Conservation (phyloP, 1,139 yeast species). For the Kodamaea arcana region DNA sequence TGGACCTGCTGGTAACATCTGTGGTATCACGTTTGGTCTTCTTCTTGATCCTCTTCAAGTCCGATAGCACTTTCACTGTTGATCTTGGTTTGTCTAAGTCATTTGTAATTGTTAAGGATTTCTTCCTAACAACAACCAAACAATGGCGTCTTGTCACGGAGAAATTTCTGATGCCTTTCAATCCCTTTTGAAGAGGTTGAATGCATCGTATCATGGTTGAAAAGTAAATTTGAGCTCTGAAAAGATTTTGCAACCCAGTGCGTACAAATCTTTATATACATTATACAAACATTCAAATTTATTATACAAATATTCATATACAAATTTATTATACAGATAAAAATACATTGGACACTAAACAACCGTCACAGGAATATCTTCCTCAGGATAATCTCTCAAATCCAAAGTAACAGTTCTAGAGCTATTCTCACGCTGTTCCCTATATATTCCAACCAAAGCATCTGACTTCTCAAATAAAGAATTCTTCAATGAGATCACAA, state of each 20-base stretch:
- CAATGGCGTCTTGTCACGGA: constrained; percentile 1
- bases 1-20: constrained; percentile 26
- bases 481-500: constrained; percentile 88
- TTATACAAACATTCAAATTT: too few relatives aligned
- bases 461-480: constrained; percentile 85
- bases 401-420: constrained; percentile 77
- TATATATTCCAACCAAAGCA: constrained; percentile 87
- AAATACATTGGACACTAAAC: neutral
- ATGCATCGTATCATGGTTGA: neutral
- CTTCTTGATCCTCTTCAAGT: constrained; percentile 12
- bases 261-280: too few relatives aligned
- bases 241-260: neutral
- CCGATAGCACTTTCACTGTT: constrained; percentile 8
- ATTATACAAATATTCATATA: too few relatives aligned
- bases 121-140: constrained; percentile 5
- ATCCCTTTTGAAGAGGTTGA: neutral
- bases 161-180: neutral
- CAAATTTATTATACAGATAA: neutral
- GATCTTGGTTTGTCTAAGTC: constrained; percentile 1
- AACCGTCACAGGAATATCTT: constrained; percentile 16
- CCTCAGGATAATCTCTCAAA: constrained; percentile 56
- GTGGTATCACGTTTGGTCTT: constrained; percentile 26
- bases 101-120: constrained; percentile 1
- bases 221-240: neutral
- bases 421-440: constrained; percentile 75